phyloP scores from a whole-genome alignment of 2,329 filamentous ascomycete genomes.

The Dryadomyces quercivorus region DNA sequence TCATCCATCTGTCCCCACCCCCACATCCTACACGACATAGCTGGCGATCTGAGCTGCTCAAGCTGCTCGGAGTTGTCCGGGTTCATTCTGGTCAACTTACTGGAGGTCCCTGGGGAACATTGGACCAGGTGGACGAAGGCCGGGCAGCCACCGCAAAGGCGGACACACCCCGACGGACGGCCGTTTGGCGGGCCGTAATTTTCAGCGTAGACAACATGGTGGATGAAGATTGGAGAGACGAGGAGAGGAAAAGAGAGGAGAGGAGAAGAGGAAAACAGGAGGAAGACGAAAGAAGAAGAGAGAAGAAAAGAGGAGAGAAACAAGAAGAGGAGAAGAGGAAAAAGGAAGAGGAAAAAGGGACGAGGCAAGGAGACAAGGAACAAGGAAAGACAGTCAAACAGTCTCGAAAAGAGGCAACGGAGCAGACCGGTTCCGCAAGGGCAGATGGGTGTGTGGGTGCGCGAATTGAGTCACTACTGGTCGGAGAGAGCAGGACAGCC shows the following conservation, averaged over 20 bases:
- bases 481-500: too few species aligned
- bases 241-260: neutral
- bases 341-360: neutral
- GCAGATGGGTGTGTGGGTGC: constrained; percentile 1
- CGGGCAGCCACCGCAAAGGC: constrained; percentile 31
- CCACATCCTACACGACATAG: neutral
- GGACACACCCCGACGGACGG: constrained; percentile 25
- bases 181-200: constrained; percentile 37
- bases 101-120: constrained; percentile 86
- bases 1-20: neutral
- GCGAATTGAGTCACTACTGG: neutral
- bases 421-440: constrained; percentile 13
- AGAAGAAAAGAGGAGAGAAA: neutral
- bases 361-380: neutral
- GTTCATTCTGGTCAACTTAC: constrained; percentile 39
- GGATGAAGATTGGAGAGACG: constrained; percentile 6
- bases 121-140: constrained; percentile 73
- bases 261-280: neutral
- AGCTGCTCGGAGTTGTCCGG: neutral
- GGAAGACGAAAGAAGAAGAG: neutral
- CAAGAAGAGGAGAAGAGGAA: constrained; percentile 4
- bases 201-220: constrained; percentile 46
- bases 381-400: neutral
- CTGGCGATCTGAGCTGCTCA: neutral
- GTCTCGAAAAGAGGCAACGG: neutral